Evolutionary conservation across 257 asterid genomes (phyloP).

Genomic region (Apocynum venetum): DNA sequence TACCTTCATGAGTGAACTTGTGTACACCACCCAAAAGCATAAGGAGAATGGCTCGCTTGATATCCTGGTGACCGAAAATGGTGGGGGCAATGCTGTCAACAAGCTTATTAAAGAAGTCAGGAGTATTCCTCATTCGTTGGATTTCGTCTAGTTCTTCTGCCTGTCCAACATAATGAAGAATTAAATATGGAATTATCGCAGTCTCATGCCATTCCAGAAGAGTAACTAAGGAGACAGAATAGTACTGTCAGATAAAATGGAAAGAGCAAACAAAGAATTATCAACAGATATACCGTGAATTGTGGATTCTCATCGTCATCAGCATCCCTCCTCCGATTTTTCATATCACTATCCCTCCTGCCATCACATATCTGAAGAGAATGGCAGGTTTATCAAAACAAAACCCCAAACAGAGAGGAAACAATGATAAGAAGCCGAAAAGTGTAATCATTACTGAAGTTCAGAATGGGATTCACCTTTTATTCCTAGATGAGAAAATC

Average conservation of each 20-base stretch:
- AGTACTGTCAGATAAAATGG: background rate
- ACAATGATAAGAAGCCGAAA: background rate
- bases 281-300: slow-evolving; percentile 51
- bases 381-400: slow-evolving; percentile 1
- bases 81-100: slow-evolving; percentile 96
- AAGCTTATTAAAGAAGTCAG: slow-evolving; percentile 90
- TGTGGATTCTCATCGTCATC: slow-evolving; percentile 71
- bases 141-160: slow-evolving; percentile 71
- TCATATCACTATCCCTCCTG: slow-evolving; percentile 62
- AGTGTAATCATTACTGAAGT: background rate
- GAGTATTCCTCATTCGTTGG: slow-evolving; percentile 60
- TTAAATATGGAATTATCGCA: slow-evolving; percentile 2
- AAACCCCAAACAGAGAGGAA: background rate
- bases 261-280: background rate
- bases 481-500: background rate
- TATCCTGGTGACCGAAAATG: slow-evolving; percentile 89
- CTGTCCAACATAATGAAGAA: slow-evolving; percentile 38
- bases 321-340: slow-evolving; percentile 60
- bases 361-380: slow-evolving; percentile 75
- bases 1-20: slow-evolving; percentile 93
- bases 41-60: slow-evolving; percentile 90
- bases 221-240: background rate
- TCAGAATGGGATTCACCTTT: background rate
- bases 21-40: slow-evolving; percentile 99
- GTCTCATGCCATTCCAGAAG: background rate